These are phyloP conservation scores for Bruguiera gymnorhiza DNA, from an alignment of 345 rosid species.

Conservation along the genomic window DNA sequence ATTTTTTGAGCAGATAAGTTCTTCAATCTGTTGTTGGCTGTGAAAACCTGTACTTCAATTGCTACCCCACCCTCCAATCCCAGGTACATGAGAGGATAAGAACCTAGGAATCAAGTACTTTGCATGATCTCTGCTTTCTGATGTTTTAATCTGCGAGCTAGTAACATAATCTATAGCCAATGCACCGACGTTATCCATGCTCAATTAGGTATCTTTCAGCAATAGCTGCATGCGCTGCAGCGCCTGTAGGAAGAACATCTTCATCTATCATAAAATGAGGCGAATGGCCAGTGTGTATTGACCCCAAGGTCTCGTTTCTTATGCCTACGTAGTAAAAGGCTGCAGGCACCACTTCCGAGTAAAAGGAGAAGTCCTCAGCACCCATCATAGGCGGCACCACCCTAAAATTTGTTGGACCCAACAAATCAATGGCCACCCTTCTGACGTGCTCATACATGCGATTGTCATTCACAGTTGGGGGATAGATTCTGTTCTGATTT, in stretches of 20 bases:
- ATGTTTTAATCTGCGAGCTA: neutral
- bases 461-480: constrained; percentile 64
- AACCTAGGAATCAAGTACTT: neutral
- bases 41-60: too few relatives aligned
- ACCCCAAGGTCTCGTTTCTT: constrained; percentile 69
- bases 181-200: neutral
- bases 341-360: constrained; percentile 60
- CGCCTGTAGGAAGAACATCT: constrained; percentile 76
- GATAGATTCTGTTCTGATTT: constrained; percentile 56
- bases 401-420: constrained; percentile 53
- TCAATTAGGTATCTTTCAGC: constrained; percentile 79
- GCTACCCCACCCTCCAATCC: too few relatives aligned
- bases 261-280: constrained; percentile 87
- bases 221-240: constrained; percentile 69
- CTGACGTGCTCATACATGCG: constrained; percentile 65
- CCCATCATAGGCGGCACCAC: constrained; percentile 82
- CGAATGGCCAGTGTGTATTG: constrained; percentile 65
- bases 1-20: too few relatives aligned
- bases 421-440: constrained; percentile 54
- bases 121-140: neutral
- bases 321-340: constrained; percentile 84
- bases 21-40: too few relatives aligned
- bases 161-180: neutral
- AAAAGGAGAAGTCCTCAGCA: constrained; percentile 88
- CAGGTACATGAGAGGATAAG: too few relatives aligned